Conservation (phyloP, 768 basidiomycete genomes). For the Pisolithus orientalis region DNA sequence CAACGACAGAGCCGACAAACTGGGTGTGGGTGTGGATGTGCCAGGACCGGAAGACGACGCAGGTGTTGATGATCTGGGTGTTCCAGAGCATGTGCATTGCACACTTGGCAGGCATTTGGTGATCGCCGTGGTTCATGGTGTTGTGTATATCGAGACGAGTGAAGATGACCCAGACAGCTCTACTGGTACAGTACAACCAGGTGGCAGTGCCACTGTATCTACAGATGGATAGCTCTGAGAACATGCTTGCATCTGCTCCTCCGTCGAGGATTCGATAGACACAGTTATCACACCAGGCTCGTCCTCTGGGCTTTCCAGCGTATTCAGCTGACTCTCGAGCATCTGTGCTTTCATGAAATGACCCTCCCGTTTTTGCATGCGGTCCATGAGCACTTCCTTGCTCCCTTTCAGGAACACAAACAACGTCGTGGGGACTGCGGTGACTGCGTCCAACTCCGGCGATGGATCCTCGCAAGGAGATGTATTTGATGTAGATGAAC, state of each 20-base stretch:
- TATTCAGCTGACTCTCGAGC: slow-evolving; percentile 72
- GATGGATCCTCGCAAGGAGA: neutral
- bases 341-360: slow-evolving; percentile 84
- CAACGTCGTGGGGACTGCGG: slow-evolving; percentile 45
- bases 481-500: neutral
- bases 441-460: neutral
- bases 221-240: neutral
- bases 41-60: slow-evolving; percentile 76
- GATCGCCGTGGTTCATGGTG: slow-evolving; percentile 39
- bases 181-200: no score
- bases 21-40: slow-evolving; percentile 53
- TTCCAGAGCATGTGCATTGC: slow-evolving; percentile 87
- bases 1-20: slow-evolving; percentile 61
- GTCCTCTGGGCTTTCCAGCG: slow-evolving; percentile 62
- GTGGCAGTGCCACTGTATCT: neutral
- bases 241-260: slow-evolving; percentile 42
- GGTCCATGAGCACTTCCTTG: slow-evolving; percentile 46
- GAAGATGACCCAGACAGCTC: no score
- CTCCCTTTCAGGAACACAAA: slow-evolving; percentile 78
- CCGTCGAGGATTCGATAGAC: slow-evolving; percentile 44
- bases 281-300: slow-evolving; percentile 67
- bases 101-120: slow-evolving; percentile 50
- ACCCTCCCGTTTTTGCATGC: slow-evolving; percentile 57
- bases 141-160: neutral
- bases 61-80: slow-evolving; percentile 72